Conservation (phyloP, 805 yeast species). For the Debaryomyces hansenii region DNA sequence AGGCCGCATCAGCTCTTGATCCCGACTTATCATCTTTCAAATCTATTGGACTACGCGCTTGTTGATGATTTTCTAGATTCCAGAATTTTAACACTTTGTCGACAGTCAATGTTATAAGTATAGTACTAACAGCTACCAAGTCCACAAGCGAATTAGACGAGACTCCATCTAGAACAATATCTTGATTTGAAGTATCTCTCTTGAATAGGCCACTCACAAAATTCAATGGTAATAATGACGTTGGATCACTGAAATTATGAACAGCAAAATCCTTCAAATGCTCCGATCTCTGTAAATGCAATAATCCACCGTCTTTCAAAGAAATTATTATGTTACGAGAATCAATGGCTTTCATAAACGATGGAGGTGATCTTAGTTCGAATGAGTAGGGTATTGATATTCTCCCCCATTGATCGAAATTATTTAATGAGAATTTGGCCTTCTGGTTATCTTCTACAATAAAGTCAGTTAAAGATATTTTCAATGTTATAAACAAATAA, state of each 20-base stretch:
- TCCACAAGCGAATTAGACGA: slow-evolving; percentile 46
- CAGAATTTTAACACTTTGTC: slow-evolving; percentile 59
- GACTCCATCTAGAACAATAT: slow-evolving; percentile 31
- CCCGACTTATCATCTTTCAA: slow-evolving; percentile 9
- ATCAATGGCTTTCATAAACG: slow-evolving; percentile 41
- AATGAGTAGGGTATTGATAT: slow-evolving; percentile 67
- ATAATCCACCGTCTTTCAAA: slow-evolving; percentile 74
- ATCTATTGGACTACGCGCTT: slow-evolving; percentile 12
- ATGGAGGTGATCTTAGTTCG: slow-evolving; percentile 37
- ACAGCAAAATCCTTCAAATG: slow-evolving; percentile 42
- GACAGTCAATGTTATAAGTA: slow-evolving; percentile 53
- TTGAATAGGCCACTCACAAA: slow-evolving; percentile 24
- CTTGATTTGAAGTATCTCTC: slow-evolving; percentile 11
- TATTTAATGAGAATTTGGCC: slow-evolving; percentile 22
- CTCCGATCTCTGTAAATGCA: slow-evolving; percentile 49
- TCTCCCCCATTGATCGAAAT: slow-evolving; percentile 59
- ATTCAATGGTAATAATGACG: slow-evolving; percentile 33
- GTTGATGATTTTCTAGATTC: slow-evolving; percentile 45
- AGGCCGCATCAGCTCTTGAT: slow-evolving; percentile 4
- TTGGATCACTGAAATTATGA: slow-evolving; percentile 51
- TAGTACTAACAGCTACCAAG: slow-evolving; percentile 32
- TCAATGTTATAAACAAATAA: slow-evolving; percentile 53
- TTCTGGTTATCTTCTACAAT: slow-evolving; percentile 15
- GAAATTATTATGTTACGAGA: slow-evolving; percentile 51
- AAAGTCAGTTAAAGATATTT: slow-evolving; percentile 46